These are phyloP conservation scores for Botryotinia globosa DNA, from an alignment of 2,329 filamentous ascomycete genomes.

Conservation along the genomic window DNA sequence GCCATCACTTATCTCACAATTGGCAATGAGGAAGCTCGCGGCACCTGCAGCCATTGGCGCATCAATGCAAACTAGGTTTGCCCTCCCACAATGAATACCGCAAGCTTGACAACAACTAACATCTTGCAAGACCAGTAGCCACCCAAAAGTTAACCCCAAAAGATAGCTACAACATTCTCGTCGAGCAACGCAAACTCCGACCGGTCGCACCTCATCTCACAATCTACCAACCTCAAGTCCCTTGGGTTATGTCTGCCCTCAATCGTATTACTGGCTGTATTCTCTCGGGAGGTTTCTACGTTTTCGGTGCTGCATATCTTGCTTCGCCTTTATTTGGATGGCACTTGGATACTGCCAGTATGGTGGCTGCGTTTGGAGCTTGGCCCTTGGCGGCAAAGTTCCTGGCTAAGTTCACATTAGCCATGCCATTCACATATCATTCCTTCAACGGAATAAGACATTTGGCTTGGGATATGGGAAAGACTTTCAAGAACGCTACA, in stretches of 20 bases:
- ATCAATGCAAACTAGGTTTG: constrained; percentile 49
- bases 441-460: constrained; percentile 67
- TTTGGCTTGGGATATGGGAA: constrained; percentile 67
- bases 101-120: constrained; percentile 22
- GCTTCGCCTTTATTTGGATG: constrained; percentile 62
- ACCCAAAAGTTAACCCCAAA: constrained; percentile 46
- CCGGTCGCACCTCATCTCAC: constrained; percentile 66
- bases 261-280: constrained; percentile 64
- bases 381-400: constrained; percentile 60
- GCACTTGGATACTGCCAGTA: constrained; percentile 62
- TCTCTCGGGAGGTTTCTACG: constrained; percentile 62
- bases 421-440: constrained; percentile 68
- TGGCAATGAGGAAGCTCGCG: constrained; percentile 41
- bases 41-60: constrained; percentile 43
- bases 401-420: constrained; percentile 55
- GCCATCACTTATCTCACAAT: constrained; percentile 43
- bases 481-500: constrained; percentile 59
- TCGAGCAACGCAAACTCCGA: constrained; percentile 63
- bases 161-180: constrained; percentile 56
- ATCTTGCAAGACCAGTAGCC: constrained; percentile 44
- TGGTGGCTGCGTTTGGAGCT: constrained; percentile 63
- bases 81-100: background rate
- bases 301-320: constrained; percentile 66
- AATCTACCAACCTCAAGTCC: constrained; percentile 71
- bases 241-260: constrained; percentile 58